A percentile compares a stretch with the other conserved stretches of the same genome.
Conservation (phyloP, 345 rosid genomes). For the Gossypium bickii region DNA sequence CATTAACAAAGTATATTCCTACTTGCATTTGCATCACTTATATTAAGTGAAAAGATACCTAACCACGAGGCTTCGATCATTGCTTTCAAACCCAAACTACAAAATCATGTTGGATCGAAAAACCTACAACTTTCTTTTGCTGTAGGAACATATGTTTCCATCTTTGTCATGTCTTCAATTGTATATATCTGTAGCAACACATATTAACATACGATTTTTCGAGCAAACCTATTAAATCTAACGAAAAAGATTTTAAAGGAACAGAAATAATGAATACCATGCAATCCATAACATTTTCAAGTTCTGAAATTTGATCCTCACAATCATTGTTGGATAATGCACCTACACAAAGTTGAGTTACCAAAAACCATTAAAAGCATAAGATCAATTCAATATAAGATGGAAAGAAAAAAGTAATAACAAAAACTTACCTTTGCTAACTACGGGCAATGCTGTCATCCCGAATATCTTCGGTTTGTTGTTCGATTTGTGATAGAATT, state of each 20-base stretch:
- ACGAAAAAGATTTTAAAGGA: constrained; percentile 5
- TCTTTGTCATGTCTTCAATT: constrained; percentile 45
- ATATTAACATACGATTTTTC: background rate
- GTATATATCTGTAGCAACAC: constrained; percentile 50
- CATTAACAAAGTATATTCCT: background rate
- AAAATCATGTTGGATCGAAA: constrained; percentile 43
- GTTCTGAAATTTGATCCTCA: constrained; percentile 59
- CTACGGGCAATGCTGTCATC: constrained; percentile 62
- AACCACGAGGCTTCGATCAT: constrained; percentile 48
- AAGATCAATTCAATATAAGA: background rate
- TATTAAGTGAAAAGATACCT: constrained; percentile 37
- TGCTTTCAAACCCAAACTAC: constrained; percentile 42
- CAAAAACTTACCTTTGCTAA: constrained; percentile 56
- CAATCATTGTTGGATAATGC: constrained; percentile 42
- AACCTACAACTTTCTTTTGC: constrained; percentile 52
- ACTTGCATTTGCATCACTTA: background rate
- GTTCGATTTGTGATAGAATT: constrained; percentile 55
- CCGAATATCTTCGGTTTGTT: constrained; percentile 83
- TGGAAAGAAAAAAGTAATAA: background rate
- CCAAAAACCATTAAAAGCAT: constrained; percentile 2
- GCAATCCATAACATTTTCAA: constrained; percentile 75
- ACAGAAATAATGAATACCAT: constrained; percentile 37
- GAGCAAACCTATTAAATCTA: background rate
- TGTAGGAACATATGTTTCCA: constrained; percentile 47
- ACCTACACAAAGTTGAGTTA: constrained; percentile 32